Evolutionary conservation across 2,329 filamentous ascomycete species (phyloP), one percentile per base, ranked within the genome.

Genomic region (Paecilomyces niveus): DNA sequence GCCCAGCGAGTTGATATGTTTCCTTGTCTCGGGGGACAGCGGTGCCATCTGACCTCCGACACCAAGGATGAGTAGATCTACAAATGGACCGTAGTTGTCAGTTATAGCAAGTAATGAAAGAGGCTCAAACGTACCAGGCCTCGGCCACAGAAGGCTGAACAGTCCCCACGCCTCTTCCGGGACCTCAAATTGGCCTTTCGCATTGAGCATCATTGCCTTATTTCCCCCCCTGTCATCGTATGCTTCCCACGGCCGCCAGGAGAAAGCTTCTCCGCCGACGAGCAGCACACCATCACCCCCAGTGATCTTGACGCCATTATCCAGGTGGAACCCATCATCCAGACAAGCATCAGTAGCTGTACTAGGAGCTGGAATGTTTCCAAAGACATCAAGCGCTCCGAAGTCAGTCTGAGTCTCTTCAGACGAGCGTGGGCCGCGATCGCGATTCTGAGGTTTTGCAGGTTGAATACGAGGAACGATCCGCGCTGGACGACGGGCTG

Each of bases 1-100:
- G 0, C 94, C 94, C 50, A 97, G 74, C 31, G 84, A 82, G 61
- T 87, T 88, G 58, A 99, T 85, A 65, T 86, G 81, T 59, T 81
- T 81, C 65, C 88, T 86, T 51, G 90, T 90, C 65, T 85, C 81
- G 0, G 89, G 89, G 58, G 89, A 90, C 7, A 97, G 75, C 0
- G 92, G 92, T 54, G 86, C 78, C 55, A 94, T 90, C 21, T 83
- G 81, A 21, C 84, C 84, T 0, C 94, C 94, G 3, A 94, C 83
- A 1, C 94, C 94, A n/a, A 99, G 78, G 57, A 99, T 89, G 49
- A 99, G 78, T 18, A 97, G 78, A 78, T 97, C 93, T 90, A 67
- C 32, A 56, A 3, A 21, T 29, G 33, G 39, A 32, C 15, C 31
- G 54, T 45, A 51, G 26, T 22, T 29, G 55, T 63, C 32, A 62